phyloP scores from a whole-genome alignment of 257 asterid genomes.

The Nicotiana attenuata region DNA sequence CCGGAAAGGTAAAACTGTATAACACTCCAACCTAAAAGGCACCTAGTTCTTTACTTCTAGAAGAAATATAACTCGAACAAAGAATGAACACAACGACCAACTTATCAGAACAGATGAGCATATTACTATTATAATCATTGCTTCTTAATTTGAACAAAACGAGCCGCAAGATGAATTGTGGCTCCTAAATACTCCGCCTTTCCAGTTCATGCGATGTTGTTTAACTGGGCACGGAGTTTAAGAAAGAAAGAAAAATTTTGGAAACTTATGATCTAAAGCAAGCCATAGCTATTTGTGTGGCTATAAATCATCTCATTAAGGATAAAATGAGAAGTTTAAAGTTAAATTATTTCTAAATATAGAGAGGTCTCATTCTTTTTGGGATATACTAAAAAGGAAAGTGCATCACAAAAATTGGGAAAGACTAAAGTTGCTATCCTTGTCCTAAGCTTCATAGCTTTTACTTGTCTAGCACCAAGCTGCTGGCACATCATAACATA shows the following conservation, averaged over 20 bases:
- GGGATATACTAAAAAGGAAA: too few species aligned
- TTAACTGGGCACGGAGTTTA: too few species aligned
- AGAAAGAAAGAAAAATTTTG: too few species aligned
- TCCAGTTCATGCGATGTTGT: too few species aligned
- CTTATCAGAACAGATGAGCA: background rate
- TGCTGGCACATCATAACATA: background rate
- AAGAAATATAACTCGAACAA: background rate
- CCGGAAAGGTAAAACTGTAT: background rate
- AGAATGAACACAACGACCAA: background rate
- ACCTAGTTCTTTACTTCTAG: background rate
- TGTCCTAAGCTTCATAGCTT: background rate
- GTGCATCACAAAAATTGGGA: background rate
- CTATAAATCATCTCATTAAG: too few species aligned
- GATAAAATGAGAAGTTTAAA: too few species aligned
- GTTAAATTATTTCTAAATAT: too few species aligned
- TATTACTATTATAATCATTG: background rate
- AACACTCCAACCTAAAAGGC: background rate
- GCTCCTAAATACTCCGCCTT: background rate
- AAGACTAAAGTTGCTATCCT: background rate
- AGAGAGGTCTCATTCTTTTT: too few species aligned
- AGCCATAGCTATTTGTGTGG: too few species aligned
- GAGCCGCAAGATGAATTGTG: background rate
- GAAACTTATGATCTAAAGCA: too few species aligned
- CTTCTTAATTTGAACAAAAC: background rate
- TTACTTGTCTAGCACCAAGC: background rate